Conservation (phyloP, 1,284 basidiomycete species). For the Clitocybe nebularis region DNA sequence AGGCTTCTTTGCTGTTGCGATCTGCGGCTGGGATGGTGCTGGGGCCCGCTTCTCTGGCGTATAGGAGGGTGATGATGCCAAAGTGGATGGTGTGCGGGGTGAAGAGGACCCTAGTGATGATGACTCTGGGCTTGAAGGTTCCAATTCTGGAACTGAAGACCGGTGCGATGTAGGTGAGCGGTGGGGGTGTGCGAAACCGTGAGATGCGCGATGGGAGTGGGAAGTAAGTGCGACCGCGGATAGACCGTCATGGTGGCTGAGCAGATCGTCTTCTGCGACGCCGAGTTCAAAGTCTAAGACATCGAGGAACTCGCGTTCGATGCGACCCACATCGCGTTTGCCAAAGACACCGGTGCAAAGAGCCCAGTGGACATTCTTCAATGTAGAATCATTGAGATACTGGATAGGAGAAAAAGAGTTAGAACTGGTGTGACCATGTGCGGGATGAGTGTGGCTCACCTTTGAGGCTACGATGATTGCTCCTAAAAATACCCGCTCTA, state of each 20-base stretch:
- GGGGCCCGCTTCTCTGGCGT: conserved; percentile 17
- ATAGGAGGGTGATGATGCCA: conserved; percentile 24
- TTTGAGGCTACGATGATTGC: conserved; percentile 71
- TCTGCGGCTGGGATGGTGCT: conserved; percentile 13
- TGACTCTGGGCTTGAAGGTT: conserved; percentile 32
- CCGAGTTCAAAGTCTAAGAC: conserved; percentile 69
- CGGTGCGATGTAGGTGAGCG: conserved; percentile 18
- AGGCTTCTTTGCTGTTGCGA: conserved; percentile 19
- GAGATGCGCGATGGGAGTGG: conserved; percentile 18
- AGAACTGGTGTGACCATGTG: conserved; percentile 15
- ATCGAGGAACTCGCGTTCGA: conserved; percentile 74
- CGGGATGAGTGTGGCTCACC: conserved; percentile 30
- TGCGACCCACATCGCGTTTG: conserved; percentile 71
- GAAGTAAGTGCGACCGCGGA: conserved; percentile 28
- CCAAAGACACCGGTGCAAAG: conserved; percentile 75
- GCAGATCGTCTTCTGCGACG: conserved; percentile 58
- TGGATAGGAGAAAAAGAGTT: conserved; percentile 24
- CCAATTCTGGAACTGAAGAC: conserved; percentile 26
- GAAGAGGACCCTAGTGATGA: conserved; percentile 31
- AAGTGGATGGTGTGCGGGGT: conserved; percentile 29
- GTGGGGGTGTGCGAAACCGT: conserved; percentile 16
- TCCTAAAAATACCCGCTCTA: conserved; percentile 72
- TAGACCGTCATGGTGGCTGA: conserved; percentile 55
- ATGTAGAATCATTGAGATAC: conserved; percentile 72
- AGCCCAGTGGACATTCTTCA: conserved; percentile 77